These are phyloP conservation scores for Corchorus olitorius DNA, from an alignment of 345 rosid species.

Conservation along the genomic window DNA sequence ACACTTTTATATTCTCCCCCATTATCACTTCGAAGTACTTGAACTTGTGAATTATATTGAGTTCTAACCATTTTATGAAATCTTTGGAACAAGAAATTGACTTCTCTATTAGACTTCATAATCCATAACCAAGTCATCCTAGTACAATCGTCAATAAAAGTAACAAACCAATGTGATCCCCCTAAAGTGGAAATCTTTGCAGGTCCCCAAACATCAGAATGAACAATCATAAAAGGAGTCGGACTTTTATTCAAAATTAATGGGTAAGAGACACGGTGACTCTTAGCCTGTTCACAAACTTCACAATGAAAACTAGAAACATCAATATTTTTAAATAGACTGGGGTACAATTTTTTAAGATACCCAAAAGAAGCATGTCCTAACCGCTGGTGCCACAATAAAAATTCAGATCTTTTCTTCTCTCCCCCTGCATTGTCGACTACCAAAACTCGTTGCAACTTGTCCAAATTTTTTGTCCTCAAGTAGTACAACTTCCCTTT, in stretches of 20 bases:
- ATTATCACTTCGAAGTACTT: background rate
- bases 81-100: conserved; percentile 1
- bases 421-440: background rate
- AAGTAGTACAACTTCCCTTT: background rate
- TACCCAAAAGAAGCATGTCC: conserved; percentile 3
- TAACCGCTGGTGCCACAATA: conserved; percentile 2
- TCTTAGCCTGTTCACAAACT: conserved; percentile 11
- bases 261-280: background rate
- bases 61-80: conserved; percentile 2
- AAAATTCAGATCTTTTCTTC: background rate
- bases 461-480: background rate
- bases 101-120: conserved; percentile 6
- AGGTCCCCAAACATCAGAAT: conserved; percentile 16
- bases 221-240: conserved; percentile 5
- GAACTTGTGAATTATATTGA: background rate
- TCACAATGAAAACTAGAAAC: conserved; percentile 11
- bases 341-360: background rate
- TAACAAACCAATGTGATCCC: conserved; percentile 1
- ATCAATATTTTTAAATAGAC: background rate
- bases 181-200: background rate
- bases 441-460: background rate
- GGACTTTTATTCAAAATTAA: conserved; percentile 10
- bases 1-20: background rate
- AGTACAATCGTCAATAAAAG: conserved; percentile 14
- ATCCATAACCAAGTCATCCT: conserved; percentile 11